These are phyloP conservation scores for Hydnomerulius pinastri DNA, from an alignment of 768 basidiomycete species.

Conservation along the genomic window DNA sequence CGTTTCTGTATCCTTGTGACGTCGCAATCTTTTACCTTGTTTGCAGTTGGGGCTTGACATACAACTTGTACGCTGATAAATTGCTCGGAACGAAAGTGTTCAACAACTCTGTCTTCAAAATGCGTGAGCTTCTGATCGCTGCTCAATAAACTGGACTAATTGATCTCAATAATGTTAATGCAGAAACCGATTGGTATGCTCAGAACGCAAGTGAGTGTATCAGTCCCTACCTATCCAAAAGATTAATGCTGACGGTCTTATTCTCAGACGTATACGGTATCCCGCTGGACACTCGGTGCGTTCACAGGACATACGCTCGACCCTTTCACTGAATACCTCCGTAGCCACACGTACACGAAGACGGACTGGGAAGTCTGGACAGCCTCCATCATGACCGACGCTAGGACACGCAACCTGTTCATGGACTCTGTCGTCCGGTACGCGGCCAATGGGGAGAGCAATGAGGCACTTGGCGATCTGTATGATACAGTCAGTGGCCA, in stretches of 20 bases:
- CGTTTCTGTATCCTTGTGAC: constrained; percentile 4
- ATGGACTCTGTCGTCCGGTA: constrained; percentile 52
- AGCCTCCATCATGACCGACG: constrained; percentile 51
- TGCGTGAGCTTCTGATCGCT: neutral
- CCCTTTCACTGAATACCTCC: too few relatives aligned
- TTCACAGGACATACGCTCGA: too few relatives aligned
- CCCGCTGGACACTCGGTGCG: constrained; percentile 43
- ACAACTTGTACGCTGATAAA: constrained; percentile 65
- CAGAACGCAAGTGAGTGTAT: constrained; percentile 42
- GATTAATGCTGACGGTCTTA: constrained; percentile 7
- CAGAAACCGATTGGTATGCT: constrained; percentile 51
- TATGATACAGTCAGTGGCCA: constrained; percentile 39
- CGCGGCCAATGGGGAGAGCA: constrained; percentile 48
- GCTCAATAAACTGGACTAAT: too few relatives aligned
- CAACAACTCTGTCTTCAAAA: constrained; percentile 17
- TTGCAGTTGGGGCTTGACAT: constrained; percentile 57
- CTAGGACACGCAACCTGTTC: constrained; percentile 47
- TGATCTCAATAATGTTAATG: constrained; percentile 24
- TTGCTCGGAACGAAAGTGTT: constrained; percentile 57
- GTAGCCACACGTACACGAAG: constrained; percentile 60
- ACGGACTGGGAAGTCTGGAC: constrained; percentile 66
- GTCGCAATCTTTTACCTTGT: too few relatives aligned
- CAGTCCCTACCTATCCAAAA: too few relatives aligned
- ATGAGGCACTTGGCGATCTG: constrained; percentile 27
- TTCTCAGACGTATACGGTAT: too few relatives aligned